These are phyloP conservation scores for Solanum pennellii DNA, from an alignment of 257 asterid species.

Conservation along the genomic window DNA sequence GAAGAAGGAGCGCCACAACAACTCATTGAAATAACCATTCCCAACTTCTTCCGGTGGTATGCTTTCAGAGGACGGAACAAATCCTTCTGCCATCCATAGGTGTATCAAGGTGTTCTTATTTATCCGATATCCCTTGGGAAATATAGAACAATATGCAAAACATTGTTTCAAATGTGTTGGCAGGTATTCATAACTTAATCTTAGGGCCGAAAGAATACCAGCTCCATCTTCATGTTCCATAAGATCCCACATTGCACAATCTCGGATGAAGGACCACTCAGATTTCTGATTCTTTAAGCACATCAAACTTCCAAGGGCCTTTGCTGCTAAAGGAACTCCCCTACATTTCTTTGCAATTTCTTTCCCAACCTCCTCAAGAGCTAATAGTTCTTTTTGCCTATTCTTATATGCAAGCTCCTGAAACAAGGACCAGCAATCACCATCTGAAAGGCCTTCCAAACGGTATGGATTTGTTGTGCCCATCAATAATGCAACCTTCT, in stretches of 20 bases:
- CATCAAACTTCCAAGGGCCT: constrained; percentile 49
- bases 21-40: constrained; percentile 36
- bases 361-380: constrained; percentile 18
- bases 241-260: constrained; percentile 52
- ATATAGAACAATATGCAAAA: constrained; percentile 54
- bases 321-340: constrained; percentile 69
- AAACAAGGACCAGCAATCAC: constrained; percentile 34
- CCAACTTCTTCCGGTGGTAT: constrained; percentile 35
- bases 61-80: constrained; percentile 14
- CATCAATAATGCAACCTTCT: background rate
- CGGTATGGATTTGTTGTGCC: constrained; percentile 24
- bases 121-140: constrained; percentile 57
- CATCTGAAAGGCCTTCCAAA: constrained; percentile 31
- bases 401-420: constrained; percentile 16
- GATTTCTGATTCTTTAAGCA: constrained; percentile 30
- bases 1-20: constrained; percentile 43
- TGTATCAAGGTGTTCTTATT: constrained; percentile 37
- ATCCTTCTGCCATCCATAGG: constrained; percentile 63
- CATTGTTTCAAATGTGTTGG: constrained; percentile 51
- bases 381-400: constrained; percentile 4
- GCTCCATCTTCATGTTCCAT: constrained; percentile 18
- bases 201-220: constrained; percentile 36
- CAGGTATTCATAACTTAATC: constrained; percentile 52
- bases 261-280: constrained; percentile 37
- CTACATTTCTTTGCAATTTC: constrained; percentile 45